These are phyloP conservation scores for Cladophialophora psammophila DNA, from an alignment of 2,329 filamentous ascomycete species.

Conservation along the genomic window DNA sequence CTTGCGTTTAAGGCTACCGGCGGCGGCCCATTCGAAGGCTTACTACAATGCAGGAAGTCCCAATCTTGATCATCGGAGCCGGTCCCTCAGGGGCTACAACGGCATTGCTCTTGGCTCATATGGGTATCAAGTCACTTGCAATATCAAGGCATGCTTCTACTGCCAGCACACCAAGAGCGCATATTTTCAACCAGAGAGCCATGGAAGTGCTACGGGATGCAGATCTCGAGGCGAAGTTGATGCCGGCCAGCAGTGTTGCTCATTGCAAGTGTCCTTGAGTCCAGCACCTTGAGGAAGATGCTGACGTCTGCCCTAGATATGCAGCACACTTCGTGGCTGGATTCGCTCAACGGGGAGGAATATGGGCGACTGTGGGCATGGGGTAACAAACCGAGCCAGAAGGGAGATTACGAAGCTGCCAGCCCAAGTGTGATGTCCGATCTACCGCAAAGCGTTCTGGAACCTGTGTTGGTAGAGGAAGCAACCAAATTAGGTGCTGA, in stretches of 20 bases:
- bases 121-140: neutral
- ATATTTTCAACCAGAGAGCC: neutral
- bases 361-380: constrained; percentile 51
- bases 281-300: too few species aligned
- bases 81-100: neutral
- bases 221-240: neutral
- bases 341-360: constrained; percentile 53
- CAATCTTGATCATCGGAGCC: neutral
- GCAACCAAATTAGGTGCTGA: constrained; percentile 48
- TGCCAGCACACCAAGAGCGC: neutral
- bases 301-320: neutral
- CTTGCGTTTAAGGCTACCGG: too few species aligned
- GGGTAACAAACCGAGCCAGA: constrained; percentile 48
- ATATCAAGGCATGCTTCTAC: neutral
- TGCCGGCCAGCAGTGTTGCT: too few species aligned
- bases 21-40: too few species aligned
- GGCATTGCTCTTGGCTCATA: neutral
- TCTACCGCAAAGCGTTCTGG: constrained; percentile 52
- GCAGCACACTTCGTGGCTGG: constrained; percentile 44
- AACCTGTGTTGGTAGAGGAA: constrained; percentile 50
- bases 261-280: too few species aligned
- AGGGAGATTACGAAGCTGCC: constrained; percentile 50
- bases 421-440: constrained; percentile 52
- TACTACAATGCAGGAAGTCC: too few species aligned
- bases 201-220: neutral